Evolutionary conservation across 257 asterid species (phyloP).

Genomic region (Gentiana macrophylla): DNA sequence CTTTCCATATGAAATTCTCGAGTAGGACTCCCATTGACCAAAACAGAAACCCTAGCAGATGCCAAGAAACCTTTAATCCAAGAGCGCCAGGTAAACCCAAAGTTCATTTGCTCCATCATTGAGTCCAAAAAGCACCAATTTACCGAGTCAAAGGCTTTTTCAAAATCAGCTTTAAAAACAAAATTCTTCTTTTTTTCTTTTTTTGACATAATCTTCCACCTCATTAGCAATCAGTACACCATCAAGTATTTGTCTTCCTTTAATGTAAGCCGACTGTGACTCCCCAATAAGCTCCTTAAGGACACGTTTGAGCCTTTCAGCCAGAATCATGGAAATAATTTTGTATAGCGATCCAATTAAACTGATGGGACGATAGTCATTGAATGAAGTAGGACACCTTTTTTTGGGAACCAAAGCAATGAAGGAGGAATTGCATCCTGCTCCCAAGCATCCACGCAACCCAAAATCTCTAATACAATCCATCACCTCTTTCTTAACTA

Average conservation of each 20-base stretch:
- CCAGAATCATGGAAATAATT: background rate
- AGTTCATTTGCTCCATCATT: background rate
- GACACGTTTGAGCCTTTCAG: background rate
- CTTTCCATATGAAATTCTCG: background rate
- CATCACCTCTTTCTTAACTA: too few relatives aligned
- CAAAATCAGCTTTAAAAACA: background rate
- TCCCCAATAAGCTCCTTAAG: background rate
- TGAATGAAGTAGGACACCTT: too few relatives aligned
- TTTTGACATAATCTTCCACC: background rate
- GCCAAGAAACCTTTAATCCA: background rate
- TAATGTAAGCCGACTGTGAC: background rate
- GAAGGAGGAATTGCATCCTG: too few relatives aligned
- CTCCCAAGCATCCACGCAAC: too few relatives aligned
- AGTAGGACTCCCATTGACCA: background rate
- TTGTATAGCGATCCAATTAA: background rate
- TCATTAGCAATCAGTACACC: background rate
- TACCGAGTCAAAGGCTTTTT: background rate
- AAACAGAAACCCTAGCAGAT: background rate
- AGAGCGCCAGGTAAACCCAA: background rate
- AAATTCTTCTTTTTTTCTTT: too few relatives aligned
- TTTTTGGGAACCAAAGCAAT: too few relatives aligned
- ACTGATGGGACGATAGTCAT: too few relatives aligned
- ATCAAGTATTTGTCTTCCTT: too few relatives aligned
- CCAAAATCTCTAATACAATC: too few relatives aligned
- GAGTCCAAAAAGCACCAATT: background rate